Base-by-base conservation (phyloP, 2,329 filamentous ascomycete genomes). In the Fusarium devonianum region DNA sequence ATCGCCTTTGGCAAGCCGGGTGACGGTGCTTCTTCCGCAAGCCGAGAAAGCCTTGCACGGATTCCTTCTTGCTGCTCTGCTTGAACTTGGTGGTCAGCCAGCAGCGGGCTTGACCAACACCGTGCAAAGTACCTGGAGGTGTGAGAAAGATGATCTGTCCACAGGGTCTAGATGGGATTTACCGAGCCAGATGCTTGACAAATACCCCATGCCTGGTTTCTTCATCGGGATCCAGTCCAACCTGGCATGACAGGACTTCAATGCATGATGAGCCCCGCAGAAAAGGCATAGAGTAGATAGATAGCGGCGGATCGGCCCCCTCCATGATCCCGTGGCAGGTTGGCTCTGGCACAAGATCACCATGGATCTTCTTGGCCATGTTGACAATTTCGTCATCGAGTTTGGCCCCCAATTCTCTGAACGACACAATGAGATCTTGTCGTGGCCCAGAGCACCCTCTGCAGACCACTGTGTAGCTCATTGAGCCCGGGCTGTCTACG, bases 401-500 rank as follows among this genome's bases (percentile, higher is more conserved):
- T 5, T 37, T 37, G 25, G 53, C 53, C 21, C 30, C 39, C 4
- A 18, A 39, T 49, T 52, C 53, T 47, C 56, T 52, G 14, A 59
- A 59, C 19, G 56, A 59, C 30, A 54, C 21, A 33, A 57, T 28
- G 14, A 51, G 30, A 36, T 55, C 37, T 28, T 30, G 17, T 37
- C 46, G 34, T 53, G 30, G 32, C 45, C 32, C 42, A n/a, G 28
- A 38, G 17, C 58, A 28, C 28, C 56, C 28, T 35, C 23, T 57
- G 41, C 60, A 65, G 29, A 68, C 19, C 34, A 67, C 62, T 6
- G 65, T 67, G 51, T 67, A 67, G 58, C 65, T 67, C 53, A 63
- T 56, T 12, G 60, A 67, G 19, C 65, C 65, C 30, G 58, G 66
- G 41, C 46, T 65, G 21, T 67, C 62, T 1, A 68, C 62, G 2